Evolutionary conservation across 345 rosid species (phyloP).

Genomic region (Melastoma malabathricum): DNA sequence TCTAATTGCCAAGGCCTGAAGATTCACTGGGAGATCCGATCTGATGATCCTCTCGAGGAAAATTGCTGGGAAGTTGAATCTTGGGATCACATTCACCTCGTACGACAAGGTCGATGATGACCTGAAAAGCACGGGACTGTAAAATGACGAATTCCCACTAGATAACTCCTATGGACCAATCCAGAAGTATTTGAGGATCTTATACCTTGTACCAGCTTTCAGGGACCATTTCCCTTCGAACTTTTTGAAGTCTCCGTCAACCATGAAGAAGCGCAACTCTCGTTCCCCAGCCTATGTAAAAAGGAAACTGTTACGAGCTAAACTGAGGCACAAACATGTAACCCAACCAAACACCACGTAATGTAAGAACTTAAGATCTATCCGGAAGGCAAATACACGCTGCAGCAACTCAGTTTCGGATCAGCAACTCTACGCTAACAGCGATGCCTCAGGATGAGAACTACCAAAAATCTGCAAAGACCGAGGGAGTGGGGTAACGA

Average conservation of each 20-base stretch:
- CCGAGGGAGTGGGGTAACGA: too few relatives aligned
- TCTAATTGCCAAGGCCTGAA: constrained; percentile 67
- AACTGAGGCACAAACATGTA: too few relatives aligned
- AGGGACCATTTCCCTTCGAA: constrained; percentile 93
- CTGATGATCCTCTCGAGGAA: constrained; percentile 86
- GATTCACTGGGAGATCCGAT: constrained; percentile 93
- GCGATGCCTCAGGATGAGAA: too few relatives aligned
- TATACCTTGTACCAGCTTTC: constrained; percentile 67
- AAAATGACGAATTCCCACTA: not conserved
- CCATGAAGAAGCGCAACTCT: constrained; percentile 83
- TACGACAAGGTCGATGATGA: constrained; percentile 53
- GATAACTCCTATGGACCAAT: too few relatives aligned
- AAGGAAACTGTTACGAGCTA: too few relatives aligned
- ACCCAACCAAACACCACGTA: too few relatives aligned
- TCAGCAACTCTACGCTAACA: not conserved
- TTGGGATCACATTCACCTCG: constrained; percentile 80
- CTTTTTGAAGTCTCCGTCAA: constrained; percentile 96
- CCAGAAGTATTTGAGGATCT: not conserved
- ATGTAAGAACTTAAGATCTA: not conserved
- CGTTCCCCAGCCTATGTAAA: constrained; percentile 41
- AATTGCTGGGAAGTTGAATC: constrained; percentile 86
- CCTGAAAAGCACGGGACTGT: constrained; percentile 26
- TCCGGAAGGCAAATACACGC: not conserved
- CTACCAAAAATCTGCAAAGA: too few relatives aligned
- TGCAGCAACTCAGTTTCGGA: too few relatives aligned